Conservation (phyloP, 2,329 filamentous ascomycete genomes). For the Passalora sequoiae region DNA sequence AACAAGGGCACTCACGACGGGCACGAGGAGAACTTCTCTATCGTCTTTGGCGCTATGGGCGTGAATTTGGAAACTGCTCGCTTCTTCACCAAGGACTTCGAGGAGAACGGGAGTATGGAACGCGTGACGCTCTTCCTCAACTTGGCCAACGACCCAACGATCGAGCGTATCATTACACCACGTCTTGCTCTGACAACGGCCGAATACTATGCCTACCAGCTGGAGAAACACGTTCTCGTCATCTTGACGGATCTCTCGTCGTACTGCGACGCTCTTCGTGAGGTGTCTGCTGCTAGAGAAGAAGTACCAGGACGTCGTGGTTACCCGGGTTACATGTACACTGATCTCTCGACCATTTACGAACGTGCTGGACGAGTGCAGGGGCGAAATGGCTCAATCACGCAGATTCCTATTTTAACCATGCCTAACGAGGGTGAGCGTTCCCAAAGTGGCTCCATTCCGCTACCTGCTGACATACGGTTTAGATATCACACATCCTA, state of each 20-base stretch:
- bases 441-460: too few relatives aligned
- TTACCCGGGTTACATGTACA: conserved; percentile 99
- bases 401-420: conserved; percentile 96
- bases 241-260: conserved; percentile 97
- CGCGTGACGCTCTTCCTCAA: conserved; percentile 97
- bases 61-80: conserved; percentile 98
- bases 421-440: conserved; percentile 93
- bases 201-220: conserved; percentile 99
- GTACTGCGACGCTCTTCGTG: conserved; percentile 97
- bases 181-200: conserved; percentile 96
- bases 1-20: conserved; percentile 95
- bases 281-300: conserved; percentile 95
- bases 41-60: conserved; percentile 99
- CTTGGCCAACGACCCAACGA: conserved; percentile 97
- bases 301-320: conserved; percentile 98
- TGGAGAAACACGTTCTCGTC: conserved; percentile 98
- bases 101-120: conserved; percentile 98
- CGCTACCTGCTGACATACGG: too few relatives aligned
- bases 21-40: conserved; percentile 99
- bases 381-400: conserved; percentile 96
- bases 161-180: conserved; percentile 99
- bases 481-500: conserved; percentile 90
- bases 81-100: conserved; percentile 98
- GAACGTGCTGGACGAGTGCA: conserved; percentile 96
- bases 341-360: conserved; percentile 99